phyloP scores from a whole-genome alignment of 805 yeast species.

The Yarrowia divulgata region DNA sequence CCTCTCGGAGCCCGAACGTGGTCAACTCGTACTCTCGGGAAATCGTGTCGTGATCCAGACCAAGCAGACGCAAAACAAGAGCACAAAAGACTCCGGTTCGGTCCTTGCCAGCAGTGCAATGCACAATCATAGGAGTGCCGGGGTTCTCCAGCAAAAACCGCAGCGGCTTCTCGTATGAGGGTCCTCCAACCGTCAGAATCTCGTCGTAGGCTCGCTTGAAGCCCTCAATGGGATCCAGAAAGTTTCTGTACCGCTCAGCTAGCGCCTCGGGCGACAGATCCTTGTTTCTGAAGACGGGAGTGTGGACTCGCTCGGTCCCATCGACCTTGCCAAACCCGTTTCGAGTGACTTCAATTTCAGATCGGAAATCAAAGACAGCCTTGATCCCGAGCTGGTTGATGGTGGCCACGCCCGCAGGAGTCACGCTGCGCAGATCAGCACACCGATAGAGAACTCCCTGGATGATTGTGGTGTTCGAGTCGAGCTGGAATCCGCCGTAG shows the following conservation, averaged over 20 bases:
- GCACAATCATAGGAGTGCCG: slow-evolving; percentile 63
- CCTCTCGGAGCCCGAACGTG: slow-evolving; percentile 57
- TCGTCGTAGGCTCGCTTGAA: slow-evolving; percentile 68
- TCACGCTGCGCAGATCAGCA: slow-evolving; percentile 64
- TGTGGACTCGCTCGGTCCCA: slow-evolving; percentile 59
- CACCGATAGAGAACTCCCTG: slow-evolving; percentile 66
- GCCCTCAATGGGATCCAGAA: slow-evolving; percentile 66
- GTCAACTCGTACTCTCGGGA: slow-evolving; percentile 83
- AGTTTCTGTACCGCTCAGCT: slow-evolving; percentile 61
- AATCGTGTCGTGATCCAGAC: slow-evolving; percentile 69
- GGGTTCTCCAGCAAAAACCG: slow-evolving; percentile 63
- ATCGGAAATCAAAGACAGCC: slow-evolving; percentile 71
- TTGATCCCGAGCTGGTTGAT: slow-evolving; percentile 58
- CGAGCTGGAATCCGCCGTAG: slow-evolving; percentile 71
- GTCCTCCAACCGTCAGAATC: slow-evolving; percentile 60
- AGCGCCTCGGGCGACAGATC: slow-evolving; percentile 72
- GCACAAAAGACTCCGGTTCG: slow-evolving; percentile 80
- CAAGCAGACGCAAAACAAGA: slow-evolving; percentile 66
- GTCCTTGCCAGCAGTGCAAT: slow-evolving; percentile 89
- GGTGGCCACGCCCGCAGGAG: slow-evolving; percentile 55
- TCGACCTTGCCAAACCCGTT: slow-evolving; percentile 57
- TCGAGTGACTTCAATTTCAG: slow-evolving; percentile 58
- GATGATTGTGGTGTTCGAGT: slow-evolving; percentile 52
- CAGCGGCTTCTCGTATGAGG: slow-evolving; percentile 59
- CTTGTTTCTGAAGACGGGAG: slow-evolving; percentile 62